Base-by-base conservation (phyloP, 176 grass and related monocot genomes). In the Typha latifolia region DNA sequence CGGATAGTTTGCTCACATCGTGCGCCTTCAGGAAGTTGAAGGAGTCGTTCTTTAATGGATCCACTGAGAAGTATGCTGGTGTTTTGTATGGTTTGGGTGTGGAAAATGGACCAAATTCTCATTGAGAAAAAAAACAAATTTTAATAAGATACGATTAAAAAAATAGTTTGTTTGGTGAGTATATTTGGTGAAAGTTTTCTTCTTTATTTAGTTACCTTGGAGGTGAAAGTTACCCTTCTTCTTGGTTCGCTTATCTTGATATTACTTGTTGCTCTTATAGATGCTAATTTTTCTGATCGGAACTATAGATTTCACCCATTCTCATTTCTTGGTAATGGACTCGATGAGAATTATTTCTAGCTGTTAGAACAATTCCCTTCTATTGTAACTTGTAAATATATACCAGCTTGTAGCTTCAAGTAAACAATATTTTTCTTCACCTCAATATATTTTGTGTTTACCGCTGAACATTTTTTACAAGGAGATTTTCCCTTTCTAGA, bases 1-100 rank as follows among this genome's bases (percentile, higher is more conserved):
- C 93, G 0, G 93, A 96, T 72, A 96, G 93, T 75, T 70, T 92
- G 50, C 82, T 97, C 55, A 97, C 93, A 0, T 90, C 80, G 15
- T 89, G 88, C 0, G 83, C 93, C 1, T 97, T 90, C 61, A 79
- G 88, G 82, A 97, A 92, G 78, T 76, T 97, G 62, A 97, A 72
- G 68, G 85, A 92, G 67, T 81, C 85, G 0, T 92, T 92, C 76
- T 97, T 97, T 15, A 85, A 73, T 0, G 93, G 85, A 1, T 82
- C 88, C 9, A 89, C 88, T 2, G 85, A 97, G 57, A 97, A 92
- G 76, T 97, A 97, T 63, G 89, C 93, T 1, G 93, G 93, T n/a
- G 89, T 97, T 64, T 66, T 97, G 69, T 97, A 97, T 71, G 88
- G 93, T 16, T 81, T 97, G 48, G 82, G 84, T 20, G 81, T 85